Evolutionary conservation across 768 basidiomycete genomes (phyloP), one percentile per base, ranked within the genome.

Genomic region (Epithele typhae): DNA sequence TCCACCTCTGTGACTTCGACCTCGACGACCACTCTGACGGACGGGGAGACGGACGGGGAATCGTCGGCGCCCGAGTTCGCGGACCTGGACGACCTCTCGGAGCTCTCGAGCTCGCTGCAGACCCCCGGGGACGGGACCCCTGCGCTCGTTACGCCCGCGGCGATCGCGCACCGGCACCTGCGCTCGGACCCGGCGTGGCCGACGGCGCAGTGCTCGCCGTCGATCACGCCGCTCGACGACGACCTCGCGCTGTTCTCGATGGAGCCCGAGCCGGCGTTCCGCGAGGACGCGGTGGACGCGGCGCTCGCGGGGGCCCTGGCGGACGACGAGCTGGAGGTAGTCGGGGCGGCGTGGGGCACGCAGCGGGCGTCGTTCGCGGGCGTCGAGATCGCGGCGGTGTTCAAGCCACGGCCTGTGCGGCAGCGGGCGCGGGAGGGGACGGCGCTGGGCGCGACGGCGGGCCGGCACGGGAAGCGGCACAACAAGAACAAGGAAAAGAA

Each of bases 381-480:
- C 59, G 74, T 90, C 46, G 82, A 84, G 57, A 86, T 88, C 39
- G 67, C 76, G 3, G 73, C 79, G 3, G 87, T 89, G 9, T 87
- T 78, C 68, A 87, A 88, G 55, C 86, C 86, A 1, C 77, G 82
- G 1, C 84, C 84, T 2, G 65, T 76, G 53, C 80, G 77, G 71
- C 75, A 66, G 22, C 67, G 67, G 15, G 37, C 62, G 36, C 55
- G 72, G 66, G 41, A 65, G 58, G 51, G 38, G 22, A 23, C 19
- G 33, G 19, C 37, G 21, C 42, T 46, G 11, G 52, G 48, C 5
- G 37, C 46, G 32, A 37, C 42, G 19, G 21, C 25, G 6, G 52
- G 58, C 33, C 56, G 54, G 49, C 56, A 58, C 45, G 58, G 53
- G 24, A 43, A 67, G 64, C 53, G 57, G 38, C 44, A 45, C 24